Conservation (phyloP, 2,329 filamentous ascomycete genomes). For the Parasarocladium wereldwijsianum region DNA sequence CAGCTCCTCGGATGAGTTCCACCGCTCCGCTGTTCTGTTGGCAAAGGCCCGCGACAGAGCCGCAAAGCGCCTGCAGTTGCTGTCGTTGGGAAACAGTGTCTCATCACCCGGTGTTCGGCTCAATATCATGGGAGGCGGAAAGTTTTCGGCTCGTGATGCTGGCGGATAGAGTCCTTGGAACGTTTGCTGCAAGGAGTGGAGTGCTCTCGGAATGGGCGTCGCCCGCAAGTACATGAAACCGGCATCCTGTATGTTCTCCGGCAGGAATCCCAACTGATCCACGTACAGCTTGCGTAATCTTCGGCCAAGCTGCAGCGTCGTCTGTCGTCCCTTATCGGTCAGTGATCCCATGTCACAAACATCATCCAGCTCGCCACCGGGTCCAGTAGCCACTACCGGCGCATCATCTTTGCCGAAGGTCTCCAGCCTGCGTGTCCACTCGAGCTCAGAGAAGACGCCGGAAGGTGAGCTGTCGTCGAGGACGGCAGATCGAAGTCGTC, state of each 20-base stretch:
- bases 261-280: conserved; percentile 59
- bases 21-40: conserved; percentile 53
- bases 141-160: conserved; percentile 23
- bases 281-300: conserved; percentile 60
- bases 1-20: conserved; percentile 72
- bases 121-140: conserved; percentile 51
- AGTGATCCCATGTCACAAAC: conserved; percentile 70
- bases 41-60: conserved; percentile 57
- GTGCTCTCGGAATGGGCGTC: conserved; percentile 59
- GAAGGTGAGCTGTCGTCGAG: conserved; percentile 23
- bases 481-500: conserved; percentile 45
- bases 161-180: conserved; percentile 63
- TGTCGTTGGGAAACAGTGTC: conserved; percentile 68
- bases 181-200: conserved; percentile 64
- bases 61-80: conserved; percentile 57
- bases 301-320: conserved; percentile 53
- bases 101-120: conserved; percentile 53
- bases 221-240: conserved; percentile 59
- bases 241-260: conserved; percentile 35
- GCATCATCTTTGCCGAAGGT: conserved; percentile 59
- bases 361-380: conserved; percentile 55
- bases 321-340: conserved; percentile 59
- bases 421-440: conserved; percentile 64
- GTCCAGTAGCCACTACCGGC: conserved; percentile 55
- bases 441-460: conserved; percentile 27